Base-by-base conservation (phyloP, 164 flowering plant genomes). In the Cinnamomum chago region DNA sequence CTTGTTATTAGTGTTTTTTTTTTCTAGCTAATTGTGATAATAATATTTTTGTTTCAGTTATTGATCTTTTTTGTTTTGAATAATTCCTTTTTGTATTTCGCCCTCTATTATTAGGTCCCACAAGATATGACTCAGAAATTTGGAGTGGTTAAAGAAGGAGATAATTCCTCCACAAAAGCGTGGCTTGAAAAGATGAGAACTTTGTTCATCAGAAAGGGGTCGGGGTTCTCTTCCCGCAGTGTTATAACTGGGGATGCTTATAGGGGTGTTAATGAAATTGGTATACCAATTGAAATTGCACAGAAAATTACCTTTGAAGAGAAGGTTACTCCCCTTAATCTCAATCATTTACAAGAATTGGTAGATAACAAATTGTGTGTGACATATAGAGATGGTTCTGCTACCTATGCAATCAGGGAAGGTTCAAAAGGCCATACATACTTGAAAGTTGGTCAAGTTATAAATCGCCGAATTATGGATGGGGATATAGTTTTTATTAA, bases 151-250 rank as follows among this genome's bases (percentile, higher is more conserved):
- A 89, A 86, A 68, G 95, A 85, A 72, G 30, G 74, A 3, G 79
- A 73, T 69, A 76, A 73, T 28, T 80, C 93, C 15, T 84, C 93
- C 6, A 86, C 92, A 13, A 95, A 92, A 80, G 93, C 88, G 3
- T 95, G 99, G 99, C 83, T 91, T 35, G 99, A 93, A 64, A 95
- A 95, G 77, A 93, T 95, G 89, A 87, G 87, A 55, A 94, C 93
- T 3, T 35, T 95, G 62, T 93, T 95, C 72, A 93, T 95, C 10
- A 83, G 93, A 15, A 95, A 95, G 77, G 98, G 97, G 2, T 91
- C 97, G 1, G 98, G 99, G 0, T 93, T 89, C 76, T 95, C 98
- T 55, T 95, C 99, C 7, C 90, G 99, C 5, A 85, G 91, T 83
- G 98, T 93, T 50, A 91, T 95, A 2, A 93, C 97, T 13, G 99